Evolutionary conservation across 1,284 basidiomycete species (phyloP).

Genomic region (Cryptococcus maquisensis): DNA sequence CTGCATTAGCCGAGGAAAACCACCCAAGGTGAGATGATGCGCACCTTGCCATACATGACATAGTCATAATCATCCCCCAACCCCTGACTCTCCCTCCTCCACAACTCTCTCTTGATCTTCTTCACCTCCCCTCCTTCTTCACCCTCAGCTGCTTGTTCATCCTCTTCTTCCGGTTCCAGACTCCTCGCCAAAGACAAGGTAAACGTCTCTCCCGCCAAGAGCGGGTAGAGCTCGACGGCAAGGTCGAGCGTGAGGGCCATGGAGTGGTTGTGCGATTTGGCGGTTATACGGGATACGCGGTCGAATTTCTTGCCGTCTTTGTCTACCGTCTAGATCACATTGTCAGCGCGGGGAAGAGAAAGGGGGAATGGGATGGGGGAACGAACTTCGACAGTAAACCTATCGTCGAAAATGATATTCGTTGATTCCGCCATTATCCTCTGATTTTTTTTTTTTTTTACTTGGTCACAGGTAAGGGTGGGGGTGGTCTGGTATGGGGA

Average conservation of each 20-base stretch:
- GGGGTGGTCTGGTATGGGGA: background rate
- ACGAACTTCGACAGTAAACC: conserved; percentile 69
- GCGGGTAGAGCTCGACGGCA: conserved; percentile 78
- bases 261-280: conserved; percentile 76
- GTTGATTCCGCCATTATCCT: conserved; percentile 21
- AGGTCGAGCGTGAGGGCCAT: conserved; percentile 89
- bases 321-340: conserved; percentile 63
- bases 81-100: conserved; percentile 68
- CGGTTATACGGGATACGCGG: conserved; percentile 83
- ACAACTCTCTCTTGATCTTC: conserved; percentile 83
- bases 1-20: background rate
- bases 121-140: conserved; percentile 54
- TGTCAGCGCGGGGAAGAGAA: background rate
- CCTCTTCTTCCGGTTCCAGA: conserved; percentile 55
- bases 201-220: conserved; percentile 67
- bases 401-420: conserved; percentile 71
- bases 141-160: conserved; percentile 24
- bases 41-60: conserved; percentile 97
- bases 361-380: no score
- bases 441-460: background rate
- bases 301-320: conserved; percentile 96
- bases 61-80: conserved; percentile 97
- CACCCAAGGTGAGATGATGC: no score
- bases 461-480: background rate
- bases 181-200: conserved; percentile 82